Conservation (phyloP, 306 rosid species). For the Medicago truncatula region MtrunA17r5.0-ANR NC_053046.1:43391001-43391500, state of each 20-base stretch:
- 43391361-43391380: conserved; percentile 21
- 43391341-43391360: conserved; percentile 9
- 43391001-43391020: too few relatives aligned
- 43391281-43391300: neutral
- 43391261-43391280: conserved; percentile 3
- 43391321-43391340: conserved; percentile 20
- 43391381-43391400: conserved; percentile 49
- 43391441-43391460: conserved; percentile 78
- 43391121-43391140: conserved; percentile 48
- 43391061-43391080: conserved; percentile 20
- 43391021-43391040: too few relatives aligned
- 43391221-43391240: conserved; percentile 23
- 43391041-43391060: too few relatives aligned
- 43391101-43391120: conserved; percentile 40
- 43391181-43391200: conserved; percentile 62
- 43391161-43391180: conserved; percentile 62
- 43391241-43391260: conserved; percentile 7
- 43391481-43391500: conserved; percentile 76
- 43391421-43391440: conserved; percentile 74
- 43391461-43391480: conserved; percentile 56
- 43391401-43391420: conserved; percentile 55
- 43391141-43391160: conserved; percentile 58
- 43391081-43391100: conserved; percentile 16
- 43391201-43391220: conserved; percentile 24
- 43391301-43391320: conserved; percentile 29